These are phyloP conservation scores for Linderina pennispora DNA, from an alignment of 192 early-diverging fungal genomes.

Conservation along the genomic window DNA sequence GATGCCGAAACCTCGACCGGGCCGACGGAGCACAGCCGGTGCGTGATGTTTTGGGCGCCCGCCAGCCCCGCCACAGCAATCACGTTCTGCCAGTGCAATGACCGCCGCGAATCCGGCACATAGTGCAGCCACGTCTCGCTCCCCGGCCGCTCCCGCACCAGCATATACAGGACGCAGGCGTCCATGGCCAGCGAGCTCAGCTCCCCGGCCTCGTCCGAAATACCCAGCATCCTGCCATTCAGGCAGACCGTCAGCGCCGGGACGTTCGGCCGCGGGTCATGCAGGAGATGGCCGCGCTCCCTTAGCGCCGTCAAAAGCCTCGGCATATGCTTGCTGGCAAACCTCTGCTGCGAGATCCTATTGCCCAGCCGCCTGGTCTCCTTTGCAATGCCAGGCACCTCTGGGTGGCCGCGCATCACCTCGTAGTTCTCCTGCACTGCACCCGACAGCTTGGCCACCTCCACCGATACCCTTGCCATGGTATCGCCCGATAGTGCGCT, in stretches of 20 bases:
- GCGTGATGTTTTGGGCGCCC: neutral
- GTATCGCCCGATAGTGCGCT: neutral
- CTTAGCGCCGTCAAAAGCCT: neutral
- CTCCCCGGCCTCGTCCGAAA: neutral
- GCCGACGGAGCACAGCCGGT: neutral
- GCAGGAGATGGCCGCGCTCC: neutral
- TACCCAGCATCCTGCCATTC: neutral
- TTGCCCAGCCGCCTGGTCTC: neutral
- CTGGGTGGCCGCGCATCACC: neutral
- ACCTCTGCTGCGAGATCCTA: neutral
- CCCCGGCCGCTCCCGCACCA: neutral
- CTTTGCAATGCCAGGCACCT: neutral
- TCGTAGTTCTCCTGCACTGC: neutral
- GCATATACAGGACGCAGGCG: constrained; percentile 2
- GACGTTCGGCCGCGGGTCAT: neutral
- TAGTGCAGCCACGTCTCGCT: constrained; percentile 1
- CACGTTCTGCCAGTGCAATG: neutral
- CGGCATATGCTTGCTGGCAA: neutral
- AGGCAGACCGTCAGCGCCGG: neutral
- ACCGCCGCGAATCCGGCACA: constrained; percentile 1
- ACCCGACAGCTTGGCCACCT: neutral
- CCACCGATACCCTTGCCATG: neutral
- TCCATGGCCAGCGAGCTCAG: constrained; percentile 1
- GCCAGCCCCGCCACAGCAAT: constrained; percentile 1
- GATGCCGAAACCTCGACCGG: neutral